A percentile compares a stretch with the other conserved stretches of the same genome.
phyloP scores from a whole-genome alignment of 495 filamentous ascomycete species.

The Cercophora sp. region DNA sequence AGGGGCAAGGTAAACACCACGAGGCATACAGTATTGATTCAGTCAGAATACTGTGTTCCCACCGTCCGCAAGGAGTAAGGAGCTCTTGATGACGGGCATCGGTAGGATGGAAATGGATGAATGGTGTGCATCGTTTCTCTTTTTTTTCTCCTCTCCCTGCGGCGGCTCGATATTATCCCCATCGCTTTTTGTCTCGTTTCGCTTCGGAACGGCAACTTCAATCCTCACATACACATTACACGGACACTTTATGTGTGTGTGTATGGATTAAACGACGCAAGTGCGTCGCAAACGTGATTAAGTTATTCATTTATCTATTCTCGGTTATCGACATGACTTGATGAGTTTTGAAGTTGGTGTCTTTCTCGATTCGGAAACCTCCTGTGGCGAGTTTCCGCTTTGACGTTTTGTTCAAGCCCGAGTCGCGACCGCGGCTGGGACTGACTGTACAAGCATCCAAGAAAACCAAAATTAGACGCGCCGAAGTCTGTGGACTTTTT shows the following conservation, averaged over 20 bases:
- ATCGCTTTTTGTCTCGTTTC: neutral
- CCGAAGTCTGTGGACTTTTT: neutral
- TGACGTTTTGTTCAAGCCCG: neutral
- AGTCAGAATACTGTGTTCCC: neutral
- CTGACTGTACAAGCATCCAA: neutral
- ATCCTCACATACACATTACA: no score
- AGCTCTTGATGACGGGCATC: neutral
- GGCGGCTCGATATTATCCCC: conserved; percentile 14
- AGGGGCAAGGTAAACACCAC: conserved; percentile 11
- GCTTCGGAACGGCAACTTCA: conserved; percentile 2
- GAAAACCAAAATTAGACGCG: conserved; percentile 4
- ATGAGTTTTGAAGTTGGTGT: conserved; percentile 3
- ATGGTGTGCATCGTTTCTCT: conserved; percentile 8
- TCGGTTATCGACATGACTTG: no score
- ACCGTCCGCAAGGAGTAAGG: neutral
- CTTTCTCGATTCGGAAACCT: neutral
- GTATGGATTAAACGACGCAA: conserved; percentile 1
- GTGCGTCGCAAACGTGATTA: neutral
- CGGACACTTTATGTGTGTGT: no score
- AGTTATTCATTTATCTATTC: conserved; percentile 7
- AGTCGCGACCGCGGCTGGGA: neutral
- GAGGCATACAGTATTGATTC: neutral
- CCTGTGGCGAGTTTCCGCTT: neutral
- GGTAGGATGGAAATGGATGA: neutral
- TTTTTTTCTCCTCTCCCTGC: no score